These are phyloP conservation scores for Geosiphon pyriformis DNA, from an alignment of 192 early-diverging fungal species.

Conservation along the genomic window DNA sequence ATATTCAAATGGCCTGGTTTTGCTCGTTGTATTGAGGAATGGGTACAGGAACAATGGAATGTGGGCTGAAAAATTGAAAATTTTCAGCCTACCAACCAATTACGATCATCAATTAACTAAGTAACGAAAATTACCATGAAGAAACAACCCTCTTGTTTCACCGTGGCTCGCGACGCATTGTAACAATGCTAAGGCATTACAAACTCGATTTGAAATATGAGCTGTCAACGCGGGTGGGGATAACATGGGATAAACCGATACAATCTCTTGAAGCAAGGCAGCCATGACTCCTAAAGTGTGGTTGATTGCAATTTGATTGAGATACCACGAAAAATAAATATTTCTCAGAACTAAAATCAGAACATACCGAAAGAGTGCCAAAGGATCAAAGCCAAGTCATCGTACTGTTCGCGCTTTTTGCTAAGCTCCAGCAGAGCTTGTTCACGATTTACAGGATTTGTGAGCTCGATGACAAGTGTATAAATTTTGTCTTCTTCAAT, in stretches of 20 bases:
- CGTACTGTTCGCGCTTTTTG: conserved; percentile 91
- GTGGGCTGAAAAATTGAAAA: conserved; percentile 79
- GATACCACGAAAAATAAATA: not conserved
- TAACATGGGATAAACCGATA: conserved; percentile 89
- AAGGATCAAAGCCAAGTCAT: conserved; percentile 91
- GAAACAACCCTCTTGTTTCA: conserved; percentile 79
- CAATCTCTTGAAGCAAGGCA: conserved; percentile 92
- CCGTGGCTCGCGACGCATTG: conserved; percentile 95
- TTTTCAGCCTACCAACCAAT: too few species aligned
- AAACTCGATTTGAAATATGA: conserved; percentile 89
- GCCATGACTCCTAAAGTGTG: conserved; percentile 77
- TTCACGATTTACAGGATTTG: conserved; percentile 72
- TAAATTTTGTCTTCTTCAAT: conserved; percentile 86
- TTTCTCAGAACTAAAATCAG: not conserved
- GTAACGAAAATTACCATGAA: conserved; percentile 56
- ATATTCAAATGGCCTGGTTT: conserved; percentile 94
- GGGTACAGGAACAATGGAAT: conserved; percentile 97
- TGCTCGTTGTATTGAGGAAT: conserved; percentile 93
- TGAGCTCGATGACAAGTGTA: conserved; percentile 78
- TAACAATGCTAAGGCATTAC: conserved; percentile 90
- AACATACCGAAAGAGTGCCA: conserved; percentile 90
- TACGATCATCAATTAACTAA: too few species aligned
- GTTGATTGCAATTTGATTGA: not conserved
- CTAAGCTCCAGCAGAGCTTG: conserved; percentile 88
- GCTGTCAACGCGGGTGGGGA: conserved; percentile 81